Evolutionary conservation across 2,329 filamentous ascomycete species (phyloP).

Genomic region (Aspergillus alliaceus): DNA sequence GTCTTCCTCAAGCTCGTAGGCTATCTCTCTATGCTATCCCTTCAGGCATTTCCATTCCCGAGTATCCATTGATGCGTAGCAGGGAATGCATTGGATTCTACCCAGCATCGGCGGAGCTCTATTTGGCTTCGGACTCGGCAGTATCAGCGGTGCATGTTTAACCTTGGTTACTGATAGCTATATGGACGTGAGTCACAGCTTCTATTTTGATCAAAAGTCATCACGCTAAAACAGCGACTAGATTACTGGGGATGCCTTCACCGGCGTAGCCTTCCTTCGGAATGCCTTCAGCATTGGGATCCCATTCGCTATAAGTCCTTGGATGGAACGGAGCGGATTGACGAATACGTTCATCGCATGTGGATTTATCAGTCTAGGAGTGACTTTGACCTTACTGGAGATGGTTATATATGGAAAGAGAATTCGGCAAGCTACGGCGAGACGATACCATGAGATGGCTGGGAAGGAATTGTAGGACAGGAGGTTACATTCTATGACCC

Average conservation of each 20-base stretch:
- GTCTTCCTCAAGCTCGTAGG: constrained; percentile 11
- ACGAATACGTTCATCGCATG: constrained; percentile 29
- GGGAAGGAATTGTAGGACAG: too few relatives aligned
- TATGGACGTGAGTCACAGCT: constrained; percentile 27
- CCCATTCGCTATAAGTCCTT: constrained; percentile 31
- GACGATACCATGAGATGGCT: constrained; percentile 8
- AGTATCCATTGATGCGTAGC: neutral
- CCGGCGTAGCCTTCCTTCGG: constrained; percentile 31
- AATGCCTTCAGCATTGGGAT: constrained; percentile 33
- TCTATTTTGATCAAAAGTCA: too few relatives aligned
- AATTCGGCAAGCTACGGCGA: neutral
- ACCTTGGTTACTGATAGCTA: constrained; percentile 42
- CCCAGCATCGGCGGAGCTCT: constrained; percentile 39
- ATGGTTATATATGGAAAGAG: constrained; percentile 26
- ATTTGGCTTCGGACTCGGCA: constrained; percentile 42
- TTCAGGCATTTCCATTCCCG: too few relatives aligned
- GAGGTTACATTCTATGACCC: too few relatives aligned
- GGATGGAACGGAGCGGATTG: constrained; percentile 25
- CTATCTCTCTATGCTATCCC: too few relatives aligned
- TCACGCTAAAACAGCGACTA: neutral
- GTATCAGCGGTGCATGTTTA: constrained; percentile 38
- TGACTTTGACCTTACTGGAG: constrained; percentile 18
- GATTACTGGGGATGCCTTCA: constrained; percentile 25
- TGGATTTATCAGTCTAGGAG: constrained; percentile 25
- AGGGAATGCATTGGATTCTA: constrained; percentile 48